Base-by-base conservation (phyloP, 140 eudicot species). In the Ambrosia hybrid region DNA sequence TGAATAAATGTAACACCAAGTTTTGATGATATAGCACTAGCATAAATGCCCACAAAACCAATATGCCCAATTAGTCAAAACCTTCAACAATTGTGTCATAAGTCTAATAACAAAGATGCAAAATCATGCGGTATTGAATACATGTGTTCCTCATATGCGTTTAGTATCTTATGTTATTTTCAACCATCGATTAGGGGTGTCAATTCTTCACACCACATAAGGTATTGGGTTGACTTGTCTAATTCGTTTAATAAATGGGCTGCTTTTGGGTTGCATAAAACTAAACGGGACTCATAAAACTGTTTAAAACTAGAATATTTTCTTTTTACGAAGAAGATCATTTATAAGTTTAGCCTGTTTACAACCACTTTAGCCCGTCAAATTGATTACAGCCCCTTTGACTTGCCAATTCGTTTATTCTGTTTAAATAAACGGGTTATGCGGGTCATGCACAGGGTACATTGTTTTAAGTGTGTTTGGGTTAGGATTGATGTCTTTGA, bases 81-180 rank as follows among this genome's bases (percentile, higher is more conserved):
- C 48, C 30, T 52, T 51, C n/a, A 38, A 36, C 36, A 51, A 15
- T 34, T 26, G 8, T 49, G 60, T 49, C 12, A 39, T 46, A 26
- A 49, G 7, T 48, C 45, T 13, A 4, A 68, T 6, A 70, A 13
- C 51, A 41, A 21, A 72, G 10, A 72, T 26, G 34, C 34, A 30
- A 58, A 36, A 26, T 43, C 13, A 36, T 51, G 62, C 34, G 39
- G 51, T n/a, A 8, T 41, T 5, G 46, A 41, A 41, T 5, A 41
- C 46, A 6, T 5, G 3, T 41, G 63, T 51, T 13, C 30, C 12
- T 51, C n/a, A 3, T 33, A 49, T 51, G 73, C 17, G 9, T 68
- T 51, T 8, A 36, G 52, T 34, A 51, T n/a, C 46, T 51, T 68
- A 14, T 33, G 61, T 51, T 68, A 33, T 52, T 51, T 68, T 41